Conservation (phyloP, 345 rosid genomes). For the Eucalyptus pauciflora region DNA sequence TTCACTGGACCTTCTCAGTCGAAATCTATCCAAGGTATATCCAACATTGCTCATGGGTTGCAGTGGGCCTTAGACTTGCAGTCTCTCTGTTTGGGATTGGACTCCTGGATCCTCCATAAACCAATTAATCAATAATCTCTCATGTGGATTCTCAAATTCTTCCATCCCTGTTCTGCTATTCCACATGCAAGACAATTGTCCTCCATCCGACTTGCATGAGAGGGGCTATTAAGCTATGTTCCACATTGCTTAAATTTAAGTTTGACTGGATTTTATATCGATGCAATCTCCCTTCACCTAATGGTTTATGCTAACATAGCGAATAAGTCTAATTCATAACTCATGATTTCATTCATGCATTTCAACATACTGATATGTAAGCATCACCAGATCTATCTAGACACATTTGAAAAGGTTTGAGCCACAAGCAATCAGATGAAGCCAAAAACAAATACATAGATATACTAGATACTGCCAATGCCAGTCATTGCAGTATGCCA, state of each 20-base stretch:
- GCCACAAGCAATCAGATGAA: not conserved
- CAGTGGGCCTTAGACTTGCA: not conserved
- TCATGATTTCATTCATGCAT: not conserved
- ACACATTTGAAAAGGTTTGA: not conserved
- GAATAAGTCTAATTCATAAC: not conserved
- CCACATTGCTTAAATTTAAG: not conserved
- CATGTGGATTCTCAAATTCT: not conserved
- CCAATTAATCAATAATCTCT: not conserved
- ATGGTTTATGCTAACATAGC: not conserved
- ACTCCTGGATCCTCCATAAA: not conserved
- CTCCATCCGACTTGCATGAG: not conserved
- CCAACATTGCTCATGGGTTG: not conserved
- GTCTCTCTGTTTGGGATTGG: not conserved
- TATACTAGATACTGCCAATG: not conserved
- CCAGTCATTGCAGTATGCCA: not conserved
- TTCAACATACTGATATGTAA: not conserved
- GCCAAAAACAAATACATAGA: not conserved
- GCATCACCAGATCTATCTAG: not conserved
- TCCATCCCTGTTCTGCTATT: not conserved
- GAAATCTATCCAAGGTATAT: not conserved
- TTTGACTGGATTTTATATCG: not conserved
- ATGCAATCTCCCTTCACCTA: not conserved
- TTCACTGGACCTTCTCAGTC: not conserved
- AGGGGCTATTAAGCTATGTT: not conserved
- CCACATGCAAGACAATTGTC: not conserved